Base-by-base conservation (phyloP, 1,284 basidiomycete species). In the Cryptococcus amylolentus region DNA sequence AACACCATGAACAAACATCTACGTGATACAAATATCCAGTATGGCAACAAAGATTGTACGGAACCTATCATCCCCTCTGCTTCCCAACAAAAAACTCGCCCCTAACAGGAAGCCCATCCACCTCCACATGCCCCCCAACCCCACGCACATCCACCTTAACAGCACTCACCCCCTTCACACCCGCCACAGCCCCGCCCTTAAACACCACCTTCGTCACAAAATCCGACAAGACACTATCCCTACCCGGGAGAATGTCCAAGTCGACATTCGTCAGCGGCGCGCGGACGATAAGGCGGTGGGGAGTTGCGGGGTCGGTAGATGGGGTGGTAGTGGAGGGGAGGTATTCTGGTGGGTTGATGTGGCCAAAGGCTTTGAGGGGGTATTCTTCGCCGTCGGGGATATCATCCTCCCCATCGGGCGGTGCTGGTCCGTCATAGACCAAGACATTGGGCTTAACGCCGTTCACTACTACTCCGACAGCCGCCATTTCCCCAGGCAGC, bases 181-280 rank as follows among this genome's bases (percentile, higher is more conserved):
- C 77, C 1, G 77, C 77, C 31, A 64, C 44, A 0, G 77, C 77
- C 8, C 75, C 74, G 13, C 77, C 75, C 55, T 69, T 71, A 63
- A 77, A 72, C 6, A 78, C 62, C 31, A 78, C 66, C 60, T 77
- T 78, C 51, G 62, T 57, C 4, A 77, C 68, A 60, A 78, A 78
- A 37, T 66, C 67, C n/a, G 64, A 63, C 42, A 78, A 56, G 20
- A 76, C 60, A 12, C 48, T 52, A 51, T 76, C 71, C 20, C 74
- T 56, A 0, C 74, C 77, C 7, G 64, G 65, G 2, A 78, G 56
- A 37, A 78, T 69, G 26, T 74, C 66, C 12, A 78, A 60, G 1
- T 71, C 67, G 12, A 77, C 65, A 44, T 77, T 58, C 2, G 56
- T 46, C 27, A 77, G 57, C 2, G 75, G 73, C 9, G 77, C 75